These are phyloP conservation scores for Dipteronia dyeriana DNA, from an alignment of 345 rosid genomes.

Conservation along the genomic window DNA sequence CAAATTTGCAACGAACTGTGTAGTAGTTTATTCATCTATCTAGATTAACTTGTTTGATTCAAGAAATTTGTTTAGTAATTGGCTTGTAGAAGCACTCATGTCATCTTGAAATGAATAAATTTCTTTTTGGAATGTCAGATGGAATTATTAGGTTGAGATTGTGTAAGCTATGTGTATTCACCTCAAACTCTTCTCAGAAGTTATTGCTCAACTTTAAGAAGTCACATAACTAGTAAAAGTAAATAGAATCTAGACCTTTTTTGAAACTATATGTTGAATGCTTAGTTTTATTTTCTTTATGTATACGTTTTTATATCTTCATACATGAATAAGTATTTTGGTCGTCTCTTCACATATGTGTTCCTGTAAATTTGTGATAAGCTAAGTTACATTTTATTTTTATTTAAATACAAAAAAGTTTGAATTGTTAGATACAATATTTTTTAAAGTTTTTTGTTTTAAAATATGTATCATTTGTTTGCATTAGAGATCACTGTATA, in stretches of 20 bases:
- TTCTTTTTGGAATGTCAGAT: background rate
- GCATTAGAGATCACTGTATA: too few species aligned
- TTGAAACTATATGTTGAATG: background rate
- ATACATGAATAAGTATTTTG: too few species aligned
- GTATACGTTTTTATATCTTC: too few species aligned
- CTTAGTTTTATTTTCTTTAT: too few species aligned
- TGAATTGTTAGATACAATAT: too few species aligned
- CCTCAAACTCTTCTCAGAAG: background rate
- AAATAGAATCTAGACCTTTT: too few species aligned
- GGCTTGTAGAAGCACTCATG: background rate
- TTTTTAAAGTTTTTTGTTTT: too few species aligned
- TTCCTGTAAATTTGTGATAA: too few species aligned
- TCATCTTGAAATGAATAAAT: background rate
- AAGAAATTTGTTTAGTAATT: background rate
- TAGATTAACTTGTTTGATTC: background rate
- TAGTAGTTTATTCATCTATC: background rate
- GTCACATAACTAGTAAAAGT: background rate
- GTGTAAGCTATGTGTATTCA: background rate
- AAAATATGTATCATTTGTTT: too few species aligned
- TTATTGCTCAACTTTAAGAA: background rate
- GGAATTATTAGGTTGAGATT: background rate
- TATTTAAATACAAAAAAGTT: too few species aligned
- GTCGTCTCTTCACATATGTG: too few species aligned
- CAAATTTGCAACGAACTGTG: background rate
- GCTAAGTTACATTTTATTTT: too few species aligned